Percentiles rank a stretch among this genome's conserved stretches.
phyloP scores from a whole-genome alignment of 495 filamentous ascomycete genomes.

The Tuber borchii region DNA sequence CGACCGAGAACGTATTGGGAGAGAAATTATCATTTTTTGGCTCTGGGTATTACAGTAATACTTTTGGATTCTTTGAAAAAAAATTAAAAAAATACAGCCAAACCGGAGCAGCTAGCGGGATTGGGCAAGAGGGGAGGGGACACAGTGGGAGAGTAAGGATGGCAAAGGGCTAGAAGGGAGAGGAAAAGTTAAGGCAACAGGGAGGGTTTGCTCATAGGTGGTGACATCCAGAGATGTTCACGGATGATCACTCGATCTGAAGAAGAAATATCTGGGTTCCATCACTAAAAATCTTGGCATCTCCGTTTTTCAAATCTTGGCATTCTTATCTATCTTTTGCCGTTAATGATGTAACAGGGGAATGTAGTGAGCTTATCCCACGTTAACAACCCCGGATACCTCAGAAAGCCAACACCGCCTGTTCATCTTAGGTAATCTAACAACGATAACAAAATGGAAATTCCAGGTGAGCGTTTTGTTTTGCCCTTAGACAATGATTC shows the following conservation, averaged over 20 bases:
- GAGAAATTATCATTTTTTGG: not conserved
- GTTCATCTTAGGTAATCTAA: not conserved
- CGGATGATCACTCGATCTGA: not conserved
- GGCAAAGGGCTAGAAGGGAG: not conserved
- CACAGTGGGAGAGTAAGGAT: not conserved
- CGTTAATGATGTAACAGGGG: not conserved
- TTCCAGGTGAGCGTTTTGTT: constrained; percentile 57
- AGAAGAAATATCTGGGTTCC: not conserved
- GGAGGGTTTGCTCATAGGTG: not conserved
- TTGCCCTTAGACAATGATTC: constrained; percentile 47
- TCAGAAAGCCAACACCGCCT: not conserved
- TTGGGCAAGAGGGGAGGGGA: not conserved
- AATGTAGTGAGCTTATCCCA: not conserved
- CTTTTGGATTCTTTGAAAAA: not conserved
- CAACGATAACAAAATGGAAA: constrained; percentile 48
- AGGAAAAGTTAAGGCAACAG: not conserved
- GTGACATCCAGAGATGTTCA: not conserved
- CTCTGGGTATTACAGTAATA: not conserved
- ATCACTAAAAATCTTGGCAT: not conserved
- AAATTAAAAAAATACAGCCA: not conserved
- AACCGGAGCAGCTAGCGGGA: not conserved
- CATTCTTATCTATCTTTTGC: not conserved
- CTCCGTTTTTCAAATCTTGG: not conserved
- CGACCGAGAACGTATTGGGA: not conserved
- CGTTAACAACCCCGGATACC: not conserved